phyloP scores from a whole-genome alignment of 2,329 filamentous ascomycete genomes.

The Colletotrichum caudatum region DNA sequence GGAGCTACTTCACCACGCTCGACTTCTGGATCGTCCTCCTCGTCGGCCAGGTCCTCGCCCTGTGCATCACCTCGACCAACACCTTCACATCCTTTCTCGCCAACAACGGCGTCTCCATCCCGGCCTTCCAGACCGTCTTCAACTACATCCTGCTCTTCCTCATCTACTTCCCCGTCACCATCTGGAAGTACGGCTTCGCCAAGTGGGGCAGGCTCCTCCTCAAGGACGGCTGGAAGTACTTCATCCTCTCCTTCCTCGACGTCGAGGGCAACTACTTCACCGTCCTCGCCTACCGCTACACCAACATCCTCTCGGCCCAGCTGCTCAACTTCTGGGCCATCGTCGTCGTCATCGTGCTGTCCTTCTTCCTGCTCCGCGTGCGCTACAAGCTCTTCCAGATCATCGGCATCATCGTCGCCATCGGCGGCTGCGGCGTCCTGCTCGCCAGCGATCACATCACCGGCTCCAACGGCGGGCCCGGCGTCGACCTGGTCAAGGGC shows the following conservation, averaged over 20 bases:
- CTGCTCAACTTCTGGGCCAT: constrained; percentile 99
- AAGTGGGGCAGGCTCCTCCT: constrained; percentile 73
- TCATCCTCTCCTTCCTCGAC: constrained; percentile 92
- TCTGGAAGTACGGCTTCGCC: constrained; percentile 82
- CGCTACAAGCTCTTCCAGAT: constrained; percentile 92
- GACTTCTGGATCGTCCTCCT: constrained; percentile 90
- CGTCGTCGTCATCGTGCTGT: constrained; percentile 88
- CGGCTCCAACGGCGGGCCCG: constrained; percentile 75
- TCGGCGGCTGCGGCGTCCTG: constrained; percentile 89
- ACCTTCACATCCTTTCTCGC: constrained; percentile 86
- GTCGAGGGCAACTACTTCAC: constrained; percentile 99
- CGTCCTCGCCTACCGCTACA: constrained; percentile 92
- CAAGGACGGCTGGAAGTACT: constrained; percentile 90
- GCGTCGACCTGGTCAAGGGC: constrained; percentile 83
- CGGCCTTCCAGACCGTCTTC: constrained; percentile 95
- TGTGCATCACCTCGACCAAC: constrained; percentile 93
- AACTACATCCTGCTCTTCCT: constrained; percentile 88
- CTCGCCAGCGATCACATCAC: constrained; percentile 90
- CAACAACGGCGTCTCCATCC: constrained; percentile 78
- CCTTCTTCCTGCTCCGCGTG: constrained; percentile 84
- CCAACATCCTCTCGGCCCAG: constrained; percentile 91
- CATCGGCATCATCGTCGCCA: constrained; percentile 87
- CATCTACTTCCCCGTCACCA: constrained; percentile 83
- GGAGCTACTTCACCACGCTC: constrained; percentile 81
- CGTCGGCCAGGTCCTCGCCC: constrained; percentile 85